Base-by-base conservation (phyloP, 306 rosid species). In the Prunus davidiana region DNA sequence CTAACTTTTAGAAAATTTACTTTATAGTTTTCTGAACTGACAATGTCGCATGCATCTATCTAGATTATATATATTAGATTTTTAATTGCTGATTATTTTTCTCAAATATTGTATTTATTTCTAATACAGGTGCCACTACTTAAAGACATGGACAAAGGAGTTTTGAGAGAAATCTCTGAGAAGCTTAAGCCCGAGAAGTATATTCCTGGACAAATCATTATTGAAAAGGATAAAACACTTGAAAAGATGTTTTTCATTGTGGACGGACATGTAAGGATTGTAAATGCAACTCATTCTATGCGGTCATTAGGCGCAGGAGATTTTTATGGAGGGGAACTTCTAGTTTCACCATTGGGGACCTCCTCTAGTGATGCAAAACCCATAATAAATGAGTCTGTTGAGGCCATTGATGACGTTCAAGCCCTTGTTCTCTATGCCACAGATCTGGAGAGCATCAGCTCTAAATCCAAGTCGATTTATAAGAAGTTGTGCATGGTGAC, bases 231-330 rank as follows among this genome's bases (percentile, higher is more conserved):
- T 19, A 16, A 72, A 76, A 61, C 69, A 25, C 50, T 79, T 19
- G 61, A 54, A n/a, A 56, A 19, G 51, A 79, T 79, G 67, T 4
- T 79, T 7, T 78, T 51, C 65, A 71, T 78, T 16, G 34, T 60
- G 2, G 64, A 60, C 8, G 64, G 38, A 22, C 0, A 1, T 24
- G 24, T 25, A 25, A 3, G 0, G 7, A 25, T 25, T 60, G 14
- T 12, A 25, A 6, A 30, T 3, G 5, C 32, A 30, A 30, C 32
- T 30, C 32, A 30, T 30, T 30, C 32, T 30, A 30, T 30, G 32
- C 5, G 32, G 32, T 0, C 32, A 30, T 30, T 32, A 32, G 16
- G 51, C 52, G 4, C 72, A 78, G 15, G 34, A 27, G 6, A 57
- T n/a, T 57, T 57, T 9, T 57, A 22, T 57, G 63, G 63, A 58